Conservation (phyloP, 306 rosid species). For the Fagus sylvatica region DNA sequence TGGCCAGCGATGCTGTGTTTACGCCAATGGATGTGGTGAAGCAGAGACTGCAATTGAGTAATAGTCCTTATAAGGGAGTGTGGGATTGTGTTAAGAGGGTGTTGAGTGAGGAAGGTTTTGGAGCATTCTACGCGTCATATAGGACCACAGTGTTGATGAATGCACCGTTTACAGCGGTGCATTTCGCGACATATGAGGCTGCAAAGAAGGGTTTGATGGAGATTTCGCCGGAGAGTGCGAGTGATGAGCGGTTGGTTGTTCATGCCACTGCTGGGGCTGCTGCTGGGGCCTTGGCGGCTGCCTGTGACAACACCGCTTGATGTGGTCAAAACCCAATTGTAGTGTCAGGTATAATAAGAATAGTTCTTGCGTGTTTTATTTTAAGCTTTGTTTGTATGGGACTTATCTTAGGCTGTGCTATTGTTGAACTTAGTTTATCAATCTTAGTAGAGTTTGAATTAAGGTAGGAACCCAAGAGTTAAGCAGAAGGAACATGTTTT, state of each 20-base stretch:
- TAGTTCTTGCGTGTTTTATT: neutral
- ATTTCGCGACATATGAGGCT: conserved; percentile 67
- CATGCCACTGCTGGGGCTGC: conserved; percentile 85
- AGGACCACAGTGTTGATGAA: conserved; percentile 83
- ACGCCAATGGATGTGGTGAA: conserved; percentile 96
- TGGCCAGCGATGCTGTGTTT: conserved; percentile 74
- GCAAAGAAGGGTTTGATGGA: conserved; percentile 50
- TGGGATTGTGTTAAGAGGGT: conserved; percentile 72
- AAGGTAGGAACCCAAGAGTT: neutral
- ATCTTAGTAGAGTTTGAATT: neutral
- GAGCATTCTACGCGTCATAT: conserved; percentile 76
- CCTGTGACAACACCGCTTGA: conserved; percentile 72
- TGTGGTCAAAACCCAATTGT: conserved; percentile 81
- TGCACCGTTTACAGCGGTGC: conserved; percentile 79
- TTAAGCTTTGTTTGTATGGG: neutral
- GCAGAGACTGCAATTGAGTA: conserved; percentile 79
- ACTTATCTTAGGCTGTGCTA: neutral
- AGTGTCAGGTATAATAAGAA: conserved; percentile 59
- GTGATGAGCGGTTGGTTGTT: conserved; percentile 57
- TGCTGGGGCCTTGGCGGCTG: conserved; percentile 76
- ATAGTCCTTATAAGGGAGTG: conserved; percentile 70
- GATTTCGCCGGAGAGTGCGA: conserved; percentile 56
- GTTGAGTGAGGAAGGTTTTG: conserved; percentile 64
- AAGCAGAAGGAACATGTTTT: neutral
- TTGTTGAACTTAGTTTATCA: neutral